A percentile compares a stretch with the other conserved stretches of the same genome.
These are phyloP conservation scores for Pyricularia sp. DNA, from an alignment of 2,329 filamentous ascomycete genomes.

Conservation along the genomic window DNA sequence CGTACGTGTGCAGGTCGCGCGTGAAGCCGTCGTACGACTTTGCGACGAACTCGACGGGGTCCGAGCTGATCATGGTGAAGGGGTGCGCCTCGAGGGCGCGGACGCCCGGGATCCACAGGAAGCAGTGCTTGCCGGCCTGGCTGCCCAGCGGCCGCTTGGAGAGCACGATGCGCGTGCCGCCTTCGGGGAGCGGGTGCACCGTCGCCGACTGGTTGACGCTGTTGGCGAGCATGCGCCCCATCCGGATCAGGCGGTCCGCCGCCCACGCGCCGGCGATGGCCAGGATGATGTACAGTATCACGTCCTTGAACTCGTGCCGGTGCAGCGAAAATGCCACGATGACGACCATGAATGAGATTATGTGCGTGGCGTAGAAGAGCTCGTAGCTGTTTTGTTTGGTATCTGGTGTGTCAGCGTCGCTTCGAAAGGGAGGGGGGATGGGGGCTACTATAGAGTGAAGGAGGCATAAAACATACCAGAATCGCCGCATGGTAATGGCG, in stretches of 20 bases:
- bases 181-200: constrained; percentile 38
- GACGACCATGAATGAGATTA: constrained; percentile 33
- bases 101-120: constrained; percentile 49
- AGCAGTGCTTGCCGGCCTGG: constrained; percentile 46
- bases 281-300: constrained; percentile 27
- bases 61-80: constrained; percentile 43
- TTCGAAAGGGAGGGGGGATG: too few species aligned
- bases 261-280: constrained; percentile 34
- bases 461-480: constrained; percentile 15
- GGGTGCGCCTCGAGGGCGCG: constrained; percentile 47
- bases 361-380: constrained; percentile 39
- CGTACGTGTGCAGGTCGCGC: constrained; percentile 37
- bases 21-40: constrained; percentile 48
- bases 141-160: constrained; percentile 32
- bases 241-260: constrained; percentile 35
- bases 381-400: constrained; percentile 26
- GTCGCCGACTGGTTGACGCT: constrained; percentile 37
- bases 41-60: constrained; percentile 45
- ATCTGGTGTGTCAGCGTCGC: neutral
- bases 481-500: constrained; percentile 28
- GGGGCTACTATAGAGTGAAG: neutral
- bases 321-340: constrained; percentile 37
- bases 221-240: constrained; percentile 28
- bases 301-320: constrained; percentile 30
- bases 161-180: constrained; percentile 41